Base-by-base conservation (phyloP, 768 basidiomycete species). In the Hebeloma cylindrosporum region DNA sequence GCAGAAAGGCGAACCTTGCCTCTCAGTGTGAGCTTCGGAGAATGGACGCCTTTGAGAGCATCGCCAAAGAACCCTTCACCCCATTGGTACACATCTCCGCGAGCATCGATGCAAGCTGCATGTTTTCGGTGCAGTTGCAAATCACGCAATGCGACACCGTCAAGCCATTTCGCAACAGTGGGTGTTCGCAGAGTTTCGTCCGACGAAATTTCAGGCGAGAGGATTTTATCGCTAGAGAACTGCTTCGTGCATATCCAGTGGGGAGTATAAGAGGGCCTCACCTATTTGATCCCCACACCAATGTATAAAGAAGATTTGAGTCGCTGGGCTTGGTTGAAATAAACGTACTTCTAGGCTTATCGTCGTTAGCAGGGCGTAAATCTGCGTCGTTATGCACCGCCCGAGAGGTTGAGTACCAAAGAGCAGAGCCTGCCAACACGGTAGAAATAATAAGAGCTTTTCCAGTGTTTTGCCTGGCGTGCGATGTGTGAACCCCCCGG, bases 81-180 rank as follows among this genome's bases (percentile, higher is more conserved):
- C 89, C 89, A 93, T 54, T 91, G 88, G 56, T 88, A 86, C 2
- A 90, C 82, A 53, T 93, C 83, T 18, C 90, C 91, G 26, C 77
- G 73, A 6, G 79, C 80, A 57, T 92, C 88, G 14, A 92, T 78
- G 50, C 86, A 89, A 10, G 82, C 88, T 1, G 80, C 86, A 50
- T 86, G 80, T 23, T 65, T 68, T 45, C 77, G 71, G 41, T 89
- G 82, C 20, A 92, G 64, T 9, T 74, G 80, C 27, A 92, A 60
- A 56, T 92, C 88, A 7, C 88, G 79, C 10, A 93, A 70, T 3
- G 88, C 86, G 35, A 83, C 72, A 44, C 78, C 77, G 40, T 82
- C 71, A 23, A 93, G 66, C 78, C 83, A 87, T 16, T 65, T 61
- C 2, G 69, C 75, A 43, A 74, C 60, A 0, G 72, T 65, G 1